A percentile compares a stretch with the other conserved stretches of the same genome.
phyloP scores from a whole-genome alignment of 2,329 filamentous ascomycete genomes.

The Colletotrichum cordylinicola region DNA sequence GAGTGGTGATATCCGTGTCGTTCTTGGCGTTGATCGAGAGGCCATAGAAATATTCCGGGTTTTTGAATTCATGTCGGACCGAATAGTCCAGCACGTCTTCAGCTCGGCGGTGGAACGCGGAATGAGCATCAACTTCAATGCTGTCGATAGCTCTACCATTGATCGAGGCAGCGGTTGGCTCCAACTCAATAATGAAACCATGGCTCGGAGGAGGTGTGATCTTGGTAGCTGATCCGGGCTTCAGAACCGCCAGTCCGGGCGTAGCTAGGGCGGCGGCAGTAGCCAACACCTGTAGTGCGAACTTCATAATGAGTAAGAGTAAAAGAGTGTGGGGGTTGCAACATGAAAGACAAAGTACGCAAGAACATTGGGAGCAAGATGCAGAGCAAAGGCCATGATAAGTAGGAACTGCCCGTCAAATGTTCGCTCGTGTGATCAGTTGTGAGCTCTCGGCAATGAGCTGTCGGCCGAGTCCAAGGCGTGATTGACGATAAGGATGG shows the following conservation, averaged over 20 bases:
- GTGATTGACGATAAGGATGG: slow-evolving; percentile 4
- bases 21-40: slow-evolving; percentile 20
- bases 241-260: background rate
- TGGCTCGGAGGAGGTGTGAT: background rate
- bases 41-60: slow-evolving; percentile 22
- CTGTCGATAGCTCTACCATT: background rate
- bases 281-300: background rate
- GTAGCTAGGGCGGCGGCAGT: background rate
- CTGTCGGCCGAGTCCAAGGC: background rate
- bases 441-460: background rate
- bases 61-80: slow-evolving; percentile 20
- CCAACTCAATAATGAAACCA: slow-evolving; percentile 13
- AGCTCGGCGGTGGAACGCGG: slow-evolving; percentile 9
- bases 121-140: background rate
- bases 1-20: background rate
- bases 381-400: background rate
- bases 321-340: background rate
- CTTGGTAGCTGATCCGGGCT: background rate
- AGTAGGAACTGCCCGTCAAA: background rate
- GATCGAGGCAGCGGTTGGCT: background rate
- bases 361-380: background rate
- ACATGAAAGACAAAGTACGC: background rate
- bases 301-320: background rate
- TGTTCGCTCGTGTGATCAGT: background rate
- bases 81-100: slow-evolving; percentile 8